These are phyloP conservation scores for Ramalina intermedia DNA, from an alignment of 495 filamentous ascomycete species.

Conservation along the genomic window DNA sequence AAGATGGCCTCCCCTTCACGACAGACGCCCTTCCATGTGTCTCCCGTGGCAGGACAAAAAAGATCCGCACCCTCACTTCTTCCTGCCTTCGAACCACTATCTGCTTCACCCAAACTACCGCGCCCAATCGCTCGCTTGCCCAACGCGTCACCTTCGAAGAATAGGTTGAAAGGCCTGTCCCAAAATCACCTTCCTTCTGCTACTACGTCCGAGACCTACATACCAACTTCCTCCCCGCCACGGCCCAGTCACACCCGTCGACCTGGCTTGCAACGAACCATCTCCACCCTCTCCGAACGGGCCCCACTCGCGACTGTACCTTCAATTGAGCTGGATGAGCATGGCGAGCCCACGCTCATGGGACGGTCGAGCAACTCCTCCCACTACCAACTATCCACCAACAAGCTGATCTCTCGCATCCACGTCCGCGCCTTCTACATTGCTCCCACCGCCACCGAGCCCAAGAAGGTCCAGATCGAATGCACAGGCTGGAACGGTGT, in stretches of 20 bases:
- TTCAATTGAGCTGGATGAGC: conserved; percentile 62
- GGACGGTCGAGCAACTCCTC: conserved; percentile 86
- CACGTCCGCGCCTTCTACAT: conserved; percentile 84
- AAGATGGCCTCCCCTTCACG: conserved; percentile 8
- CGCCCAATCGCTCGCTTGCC: conserved; percentile 56
- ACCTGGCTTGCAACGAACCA: conserved; percentile 40
- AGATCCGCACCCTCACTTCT: conserved; percentile 68
- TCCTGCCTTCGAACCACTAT: conserved; percentile 85
- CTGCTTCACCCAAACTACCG: conserved; percentile 73
- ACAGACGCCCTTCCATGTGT: conserved; percentile 14
- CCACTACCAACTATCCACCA: conserved; percentile 79
- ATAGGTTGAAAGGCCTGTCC: conserved; percentile 21
- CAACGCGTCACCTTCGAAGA: conserved; percentile 31
- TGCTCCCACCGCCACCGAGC: conserved; percentile 44
- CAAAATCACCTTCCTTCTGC: conserved; percentile 76
- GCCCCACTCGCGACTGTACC: conserved; percentile 70
- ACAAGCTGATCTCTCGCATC: conserved; percentile 79
- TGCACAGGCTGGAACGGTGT: conserved; percentile 94
- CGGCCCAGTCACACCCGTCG: conserved; percentile 34
- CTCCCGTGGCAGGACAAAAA: conserved; percentile 51
- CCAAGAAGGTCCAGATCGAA: conserved; percentile 63
- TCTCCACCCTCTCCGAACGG: conserved; percentile 67
- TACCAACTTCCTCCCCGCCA: conserved; percentile 79
- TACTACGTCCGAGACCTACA: conserved; percentile 83
- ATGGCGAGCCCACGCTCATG: conserved; percentile 71